Conservation (phyloP, 2,329 filamentous ascomycete genomes). For the Calonectria pteridis region DNA sequence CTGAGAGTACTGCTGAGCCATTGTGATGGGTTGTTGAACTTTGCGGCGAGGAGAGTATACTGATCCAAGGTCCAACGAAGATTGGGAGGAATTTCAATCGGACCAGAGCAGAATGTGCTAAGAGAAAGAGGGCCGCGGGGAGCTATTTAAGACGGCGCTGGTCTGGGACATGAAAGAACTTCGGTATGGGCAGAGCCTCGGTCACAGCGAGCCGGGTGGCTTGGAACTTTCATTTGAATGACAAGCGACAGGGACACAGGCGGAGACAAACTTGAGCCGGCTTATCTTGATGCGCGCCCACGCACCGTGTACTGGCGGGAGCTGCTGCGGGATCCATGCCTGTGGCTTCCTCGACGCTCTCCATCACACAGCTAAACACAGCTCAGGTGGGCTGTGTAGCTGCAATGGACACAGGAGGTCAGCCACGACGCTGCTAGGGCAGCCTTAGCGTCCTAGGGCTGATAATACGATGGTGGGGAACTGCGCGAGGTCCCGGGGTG, state of each 20-base stretch:
- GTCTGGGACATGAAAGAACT: slow-evolving; percentile 28
- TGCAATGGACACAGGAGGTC: slow-evolving; percentile 23
- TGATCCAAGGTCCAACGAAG: slow-evolving; percentile 4
- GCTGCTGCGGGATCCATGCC: neutral
- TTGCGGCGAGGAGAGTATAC: neutral
- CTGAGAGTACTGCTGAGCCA: slow-evolving; percentile 43
- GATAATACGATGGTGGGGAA: slow-evolving; percentile 35
- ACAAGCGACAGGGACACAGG: slow-evolving; percentile 35
- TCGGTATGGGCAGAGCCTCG: slow-evolving; percentile 26
- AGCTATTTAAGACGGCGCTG: slow-evolving; percentile 17
- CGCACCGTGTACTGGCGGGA: slow-evolving; percentile 7
- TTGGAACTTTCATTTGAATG: slow-evolving; percentile 38
- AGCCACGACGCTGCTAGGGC: slow-evolving; percentile 19
- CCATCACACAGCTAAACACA: slow-evolving; percentile 16
- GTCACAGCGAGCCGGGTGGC: slow-evolving; percentile 27
- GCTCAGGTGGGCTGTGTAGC: slow-evolving; percentile 34
- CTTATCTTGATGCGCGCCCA: slow-evolving; percentile 28
- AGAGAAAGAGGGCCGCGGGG: slow-evolving; percentile 6
- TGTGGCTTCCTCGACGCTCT: slow-evolving; percentile 8
- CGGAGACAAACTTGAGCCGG: slow-evolving; percentile 32
- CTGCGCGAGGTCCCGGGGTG: neutral
- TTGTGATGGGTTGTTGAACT: slow-evolving; percentile 30
- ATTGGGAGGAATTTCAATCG: slow-evolving; percentile 3
- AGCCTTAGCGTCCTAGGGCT: slow-evolving; percentile 43
- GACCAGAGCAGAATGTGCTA: neutral